phyloP scores from a whole-genome alignment of 257 asterid species.

The Agastache rugosa region DNA sequence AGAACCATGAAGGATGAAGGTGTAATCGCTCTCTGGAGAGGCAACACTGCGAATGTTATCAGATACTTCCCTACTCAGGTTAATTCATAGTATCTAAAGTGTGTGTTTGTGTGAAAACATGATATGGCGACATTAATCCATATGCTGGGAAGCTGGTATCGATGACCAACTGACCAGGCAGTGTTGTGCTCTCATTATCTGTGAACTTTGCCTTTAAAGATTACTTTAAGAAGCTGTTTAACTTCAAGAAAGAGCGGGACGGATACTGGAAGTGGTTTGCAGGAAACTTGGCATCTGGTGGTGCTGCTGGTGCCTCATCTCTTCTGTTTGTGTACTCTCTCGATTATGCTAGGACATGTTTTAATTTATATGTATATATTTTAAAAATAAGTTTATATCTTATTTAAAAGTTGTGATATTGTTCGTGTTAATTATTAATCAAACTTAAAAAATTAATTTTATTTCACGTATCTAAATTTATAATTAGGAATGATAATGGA shows the following conservation, averaged over 20 bases:
- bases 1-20: slow-evolving; percentile 80
- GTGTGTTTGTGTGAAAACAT: not conserved
- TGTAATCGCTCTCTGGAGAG: slow-evolving; percentile 73
- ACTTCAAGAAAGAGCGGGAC: slow-evolving; percentile 71
- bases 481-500: no score
- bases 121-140: not conserved
- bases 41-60: slow-evolving; percentile 74
- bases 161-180: no score
- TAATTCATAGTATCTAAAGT: not conserved
- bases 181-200: slow-evolving; percentile 17
- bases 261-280: slow-evolving; percentile 89
- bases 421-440: no score
- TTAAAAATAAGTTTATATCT: no score
- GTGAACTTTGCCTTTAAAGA: slow-evolving; percentile 79
- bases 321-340: slow-evolving; percentile 67
- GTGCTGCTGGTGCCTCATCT: slow-evolving; percentile 81
- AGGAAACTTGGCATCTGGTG: slow-evolving; percentile 78
- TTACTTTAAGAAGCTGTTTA: slow-evolving; percentile 71
- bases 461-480: no score
- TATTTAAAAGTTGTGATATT: no score
- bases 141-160: not conserved
- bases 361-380: no score
- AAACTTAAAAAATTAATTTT: no score
- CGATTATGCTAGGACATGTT: slow-evolving; percentile 82
- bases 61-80: slow-evolving; percentile 92